A percentile compares a stretch with the other conserved stretches of the same genome.
Conservation (phyloP, 2,329 filamentous ascomycete species). For the Leptoxyphium fumago region DNA sequence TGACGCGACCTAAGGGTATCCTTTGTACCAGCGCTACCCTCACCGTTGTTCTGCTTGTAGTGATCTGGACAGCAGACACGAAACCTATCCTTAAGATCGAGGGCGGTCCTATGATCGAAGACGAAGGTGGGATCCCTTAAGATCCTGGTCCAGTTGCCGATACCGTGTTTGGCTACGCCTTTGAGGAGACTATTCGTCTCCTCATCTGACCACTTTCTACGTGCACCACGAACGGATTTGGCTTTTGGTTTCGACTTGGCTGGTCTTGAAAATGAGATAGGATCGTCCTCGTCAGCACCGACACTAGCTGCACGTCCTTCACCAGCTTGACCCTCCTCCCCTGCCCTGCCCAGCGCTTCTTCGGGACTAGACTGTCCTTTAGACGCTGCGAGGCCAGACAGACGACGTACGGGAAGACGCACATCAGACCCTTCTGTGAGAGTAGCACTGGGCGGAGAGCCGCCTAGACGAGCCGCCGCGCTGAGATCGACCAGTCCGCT, state of each 20-base stretch:
- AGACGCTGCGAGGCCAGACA: neutral
- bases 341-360: neutral
- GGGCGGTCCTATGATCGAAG: conserved; percentile 44
- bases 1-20: neutral
- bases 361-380: neutral
- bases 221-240: conserved; percentile 12
- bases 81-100: conserved; percentile 48
- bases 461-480: neutral
- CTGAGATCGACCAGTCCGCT: neutral
- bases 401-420: neutral
- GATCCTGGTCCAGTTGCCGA: conserved; percentile 52
- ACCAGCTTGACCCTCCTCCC: neutral
- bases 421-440: neutral
- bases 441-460: neutral
- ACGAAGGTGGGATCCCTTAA: conserved; percentile 40
- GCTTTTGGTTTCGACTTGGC: neutral
- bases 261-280: neutral
- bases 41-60: conserved; percentile 4
- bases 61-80: conserved; percentile 15
- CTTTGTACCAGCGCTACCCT: neutral
- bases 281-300: neutral
- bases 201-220: conserved; percentile 46
- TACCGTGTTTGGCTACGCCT: conserved; percentile 45
- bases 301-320: neutral
- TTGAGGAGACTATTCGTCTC: conserved; percentile 44